Evolutionary conservation across 2,329 filamentous ascomycete genomes (phyloP).

Genomic region (Apiospora koreana): DNA sequence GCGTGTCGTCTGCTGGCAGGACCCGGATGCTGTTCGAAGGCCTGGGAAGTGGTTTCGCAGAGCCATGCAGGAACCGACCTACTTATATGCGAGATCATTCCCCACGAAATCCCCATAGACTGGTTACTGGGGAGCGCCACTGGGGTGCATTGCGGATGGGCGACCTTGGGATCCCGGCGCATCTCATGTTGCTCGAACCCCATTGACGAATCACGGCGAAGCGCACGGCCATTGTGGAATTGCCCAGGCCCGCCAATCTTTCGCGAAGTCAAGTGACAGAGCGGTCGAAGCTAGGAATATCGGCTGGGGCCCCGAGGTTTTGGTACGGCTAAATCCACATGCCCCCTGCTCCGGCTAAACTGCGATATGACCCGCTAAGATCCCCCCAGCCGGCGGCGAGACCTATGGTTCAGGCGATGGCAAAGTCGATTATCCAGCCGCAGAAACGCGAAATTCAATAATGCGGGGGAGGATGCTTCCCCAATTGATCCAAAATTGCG

Average conservation of each 20-base stretch:
- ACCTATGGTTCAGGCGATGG: no score
- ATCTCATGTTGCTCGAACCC: no score
- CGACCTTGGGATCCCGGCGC: no score
- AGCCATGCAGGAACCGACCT: background rate
- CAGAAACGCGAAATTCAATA: background rate
- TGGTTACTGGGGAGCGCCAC: background rate
- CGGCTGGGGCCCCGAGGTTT: background rate
- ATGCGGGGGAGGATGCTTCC: background rate
- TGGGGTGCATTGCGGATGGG: background rate
- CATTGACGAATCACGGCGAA: constrained; percentile 11
- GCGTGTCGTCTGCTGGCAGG: no score
- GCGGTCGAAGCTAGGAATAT: background rate
- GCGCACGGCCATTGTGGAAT: background rate
- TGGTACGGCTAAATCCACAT: constrained; percentile 9
- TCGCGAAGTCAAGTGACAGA: background rate
- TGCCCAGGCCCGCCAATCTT: background rate
- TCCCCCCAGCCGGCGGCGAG: background rate
- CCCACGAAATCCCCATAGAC: background rate
- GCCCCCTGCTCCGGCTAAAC: constrained; percentile 13
- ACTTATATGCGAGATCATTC: background rate
- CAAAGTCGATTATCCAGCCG: background rate
- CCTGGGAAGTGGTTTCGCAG: background rate
- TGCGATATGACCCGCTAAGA: background rate
- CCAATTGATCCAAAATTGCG: constrained; percentile 12
- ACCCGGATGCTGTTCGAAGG: background rate